Base-by-base conservation (phyloP, 2,329 filamentous ascomycete species). In the Diplocarpon rosae region DNA sequence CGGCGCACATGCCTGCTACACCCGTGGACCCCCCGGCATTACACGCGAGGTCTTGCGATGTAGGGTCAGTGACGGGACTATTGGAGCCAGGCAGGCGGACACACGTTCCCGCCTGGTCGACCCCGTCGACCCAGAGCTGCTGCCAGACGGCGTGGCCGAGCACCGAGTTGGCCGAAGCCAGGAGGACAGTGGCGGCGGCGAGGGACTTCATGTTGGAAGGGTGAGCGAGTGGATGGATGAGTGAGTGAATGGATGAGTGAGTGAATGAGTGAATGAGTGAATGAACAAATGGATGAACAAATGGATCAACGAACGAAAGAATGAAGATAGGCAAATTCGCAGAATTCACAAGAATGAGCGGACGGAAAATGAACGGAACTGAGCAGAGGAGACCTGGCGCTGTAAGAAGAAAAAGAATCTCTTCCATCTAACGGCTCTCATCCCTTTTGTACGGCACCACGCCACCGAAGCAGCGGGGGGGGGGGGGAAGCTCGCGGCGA, bases 31-130 rank as follows among this genome's bases (percentile, higher is more conserved):
- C 60, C 8, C 65, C 60, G 13, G 60, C 60, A 50, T 73, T 73
- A 57, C 73, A 76, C 52, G 67, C 65, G 42, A 76, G 68, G 57
- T 69, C 68, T 43, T 65, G 61, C 35, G 67, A 68, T 37, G 55
- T 67, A 33, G 74, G 70, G 50, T 68, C 63, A 11, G 64, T 67
- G 5, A 77, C 65, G 3, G 73, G 73, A 11, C 59, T 69, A 62
- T 78, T 80, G 56, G 61, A 69, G 0, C 58, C 39, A 1, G 72
- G 72, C 0, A 71, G 45, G 42, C 74, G 67, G 30, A 68, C 70
- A 52, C 72, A 76, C 27, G 45, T 65, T 56, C 55, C 65, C 59
- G 65, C 61, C 62, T 63, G 50, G 64, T 65, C 63, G 52, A 70
- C 69, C 13, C 50, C 66, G 50, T 72, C 69, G 52, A 73, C 65